phyloP scores from a whole-genome alignment of 2,329 filamentous ascomycete species.

The Clarireedia monteithiana region DNA sequence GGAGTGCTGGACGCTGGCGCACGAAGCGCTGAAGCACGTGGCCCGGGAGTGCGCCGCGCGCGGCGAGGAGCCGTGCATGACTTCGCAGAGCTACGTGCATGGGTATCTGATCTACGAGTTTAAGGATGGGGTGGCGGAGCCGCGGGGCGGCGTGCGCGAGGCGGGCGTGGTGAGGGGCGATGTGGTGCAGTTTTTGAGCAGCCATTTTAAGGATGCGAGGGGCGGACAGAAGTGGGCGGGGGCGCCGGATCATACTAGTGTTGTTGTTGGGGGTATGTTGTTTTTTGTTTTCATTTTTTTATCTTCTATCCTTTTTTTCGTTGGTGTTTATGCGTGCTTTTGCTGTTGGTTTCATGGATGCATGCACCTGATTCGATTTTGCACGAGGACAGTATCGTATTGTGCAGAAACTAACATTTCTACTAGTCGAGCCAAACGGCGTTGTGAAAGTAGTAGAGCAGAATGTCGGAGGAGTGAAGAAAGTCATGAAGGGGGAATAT shows the following conservation, averaged over 20 bases:
- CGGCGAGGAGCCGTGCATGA: constrained; percentile 27
- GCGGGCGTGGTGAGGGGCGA: constrained; percentile 29
- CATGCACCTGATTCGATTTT: not conserved
- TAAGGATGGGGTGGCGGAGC: constrained; percentile 14
- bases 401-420: not conserved
- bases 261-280: constrained; percentile 20
- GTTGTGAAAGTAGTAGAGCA: constrained; percentile 28
- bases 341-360: too few species aligned
- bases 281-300: not conserved
- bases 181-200: constrained; percentile 29
- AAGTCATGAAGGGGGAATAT: constrained; percentile 25
- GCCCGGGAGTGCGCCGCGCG: constrained; percentile 19
- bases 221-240: constrained; percentile 26
- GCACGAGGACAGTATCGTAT: too few species aligned
- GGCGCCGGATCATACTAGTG: constrained; percentile 30
- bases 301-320: not conserved
- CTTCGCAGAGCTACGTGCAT: constrained; percentile 27
- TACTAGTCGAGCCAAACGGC: constrained; percentile 20
- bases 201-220: constrained; percentile 24
- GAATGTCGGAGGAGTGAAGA: constrained; percentile 28
- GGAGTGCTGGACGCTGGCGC: constrained; percentile 33
- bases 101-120: constrained; percentile 28
- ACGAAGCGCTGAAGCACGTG: constrained; percentile 26
- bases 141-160: constrained; percentile 19
- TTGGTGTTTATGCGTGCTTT: not conserved